Evolutionary conservation across 2,329 filamentous ascomycete genomes (phyloP).

Genomic region (Metarhizium brunneum): DNA sequence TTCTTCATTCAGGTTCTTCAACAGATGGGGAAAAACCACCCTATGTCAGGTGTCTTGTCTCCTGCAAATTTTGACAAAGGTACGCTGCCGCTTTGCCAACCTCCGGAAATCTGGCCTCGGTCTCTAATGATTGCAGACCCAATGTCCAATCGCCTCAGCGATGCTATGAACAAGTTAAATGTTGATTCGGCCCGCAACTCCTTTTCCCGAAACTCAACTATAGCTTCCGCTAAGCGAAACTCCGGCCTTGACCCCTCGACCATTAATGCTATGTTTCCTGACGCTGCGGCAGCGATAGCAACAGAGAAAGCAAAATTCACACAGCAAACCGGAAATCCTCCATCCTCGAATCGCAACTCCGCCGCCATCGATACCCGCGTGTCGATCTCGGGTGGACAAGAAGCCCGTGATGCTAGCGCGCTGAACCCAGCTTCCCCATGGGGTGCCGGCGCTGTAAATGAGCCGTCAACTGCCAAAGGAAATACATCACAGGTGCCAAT

Average conservation of each 20-base stretch:
- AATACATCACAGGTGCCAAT: conserved; percentile 73
- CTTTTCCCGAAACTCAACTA: conserved; percentile 68
- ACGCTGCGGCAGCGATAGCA: conserved; percentile 95
- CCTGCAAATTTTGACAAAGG: conserved; percentile 96
- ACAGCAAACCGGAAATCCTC: conserved; percentile 83
- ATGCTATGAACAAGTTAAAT: conserved; percentile 92
- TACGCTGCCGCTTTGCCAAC: conserved; percentile 27
- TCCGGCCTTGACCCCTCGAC: conserved; percentile 88
- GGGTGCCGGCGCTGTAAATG: conserved; percentile 50
- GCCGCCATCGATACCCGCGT: conserved; percentile 65
- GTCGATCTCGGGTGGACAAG: conserved; percentile 55
- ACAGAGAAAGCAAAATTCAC: conserved; percentile 97
- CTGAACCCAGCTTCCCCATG: conserved; percentile 57
- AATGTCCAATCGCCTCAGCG: conserved; percentile 91
- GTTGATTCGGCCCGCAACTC: conserved; percentile 84
- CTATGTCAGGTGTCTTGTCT: conserved; percentile 90
- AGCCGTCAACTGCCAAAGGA: conserved; percentile 56
- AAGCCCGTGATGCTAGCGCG: conserved; percentile 19
- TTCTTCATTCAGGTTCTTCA: conserved; percentile 99
- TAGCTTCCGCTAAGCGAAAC: conserved; percentile 70
- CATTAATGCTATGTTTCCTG: conserved; percentile 98
- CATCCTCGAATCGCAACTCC: conserved; percentile 89
- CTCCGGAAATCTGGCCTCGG: not conserved
- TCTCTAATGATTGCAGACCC: conserved; percentile 53
- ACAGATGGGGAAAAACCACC: conserved; percentile 97